A percentile compares a stretch with the other conserved stretches of the same genome.
Conservation (phyloP, 2,329 filamentous ascomycete species). For the Chaetomium globosum region DNA sequence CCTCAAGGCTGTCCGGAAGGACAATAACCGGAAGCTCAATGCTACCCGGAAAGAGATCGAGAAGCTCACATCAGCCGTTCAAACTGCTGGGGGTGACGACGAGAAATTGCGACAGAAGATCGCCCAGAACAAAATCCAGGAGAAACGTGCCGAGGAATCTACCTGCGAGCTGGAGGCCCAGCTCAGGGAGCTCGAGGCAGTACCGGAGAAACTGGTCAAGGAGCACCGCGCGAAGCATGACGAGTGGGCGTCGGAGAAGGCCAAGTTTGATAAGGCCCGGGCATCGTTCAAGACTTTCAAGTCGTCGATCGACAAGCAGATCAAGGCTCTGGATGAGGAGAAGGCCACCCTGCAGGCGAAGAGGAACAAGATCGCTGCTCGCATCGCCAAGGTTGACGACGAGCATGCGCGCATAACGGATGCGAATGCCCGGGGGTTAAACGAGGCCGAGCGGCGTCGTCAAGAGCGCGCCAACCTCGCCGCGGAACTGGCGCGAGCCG, state of each 20-base stretch:
- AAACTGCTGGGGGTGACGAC: slow-evolving; percentile 71
- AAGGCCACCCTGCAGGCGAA: slow-evolving; percentile 65
- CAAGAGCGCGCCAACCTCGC: slow-evolving; percentile 55
- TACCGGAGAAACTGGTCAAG: slow-evolving; percentile 64
- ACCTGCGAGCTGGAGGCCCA: slow-evolving; percentile 53
- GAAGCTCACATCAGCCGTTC: slow-evolving; percentile 64
- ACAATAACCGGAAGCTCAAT: slow-evolving; percentile 71
- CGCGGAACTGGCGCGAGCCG: slow-evolving; percentile 50
- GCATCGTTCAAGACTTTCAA: slow-evolving; percentile 62
- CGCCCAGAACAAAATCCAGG: slow-evolving; percentile 73
- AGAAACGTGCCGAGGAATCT: slow-evolving; percentile 58
- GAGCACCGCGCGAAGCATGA: slow-evolving; percentile 60
- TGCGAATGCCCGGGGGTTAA: slow-evolving; percentile 66
- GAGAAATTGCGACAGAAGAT: slow-evolving; percentile 76
- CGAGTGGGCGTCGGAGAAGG: slow-evolving; percentile 58
- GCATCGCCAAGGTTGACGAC: slow-evolving; percentile 71
- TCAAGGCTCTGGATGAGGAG: slow-evolving; percentile 66
- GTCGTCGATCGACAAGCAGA: slow-evolving; percentile 61
- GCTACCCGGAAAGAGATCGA: slow-evolving; percentile 74
- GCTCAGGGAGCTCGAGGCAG: slow-evolving; percentile 64
- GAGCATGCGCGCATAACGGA: slow-evolving; percentile 71
- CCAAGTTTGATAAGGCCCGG: slow-evolving; percentile 61
- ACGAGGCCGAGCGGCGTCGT: slow-evolving; percentile 63
- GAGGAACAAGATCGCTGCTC: slow-evolving; percentile 70
- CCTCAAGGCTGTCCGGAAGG: slow-evolving; percentile 71